Percentiles rank a stretch among this genome's conserved stretches.
Evolutionary conservation across 768 basidiomycete genomes (phyloP).

Genomic region (Leccinum arenicola): DNA sequence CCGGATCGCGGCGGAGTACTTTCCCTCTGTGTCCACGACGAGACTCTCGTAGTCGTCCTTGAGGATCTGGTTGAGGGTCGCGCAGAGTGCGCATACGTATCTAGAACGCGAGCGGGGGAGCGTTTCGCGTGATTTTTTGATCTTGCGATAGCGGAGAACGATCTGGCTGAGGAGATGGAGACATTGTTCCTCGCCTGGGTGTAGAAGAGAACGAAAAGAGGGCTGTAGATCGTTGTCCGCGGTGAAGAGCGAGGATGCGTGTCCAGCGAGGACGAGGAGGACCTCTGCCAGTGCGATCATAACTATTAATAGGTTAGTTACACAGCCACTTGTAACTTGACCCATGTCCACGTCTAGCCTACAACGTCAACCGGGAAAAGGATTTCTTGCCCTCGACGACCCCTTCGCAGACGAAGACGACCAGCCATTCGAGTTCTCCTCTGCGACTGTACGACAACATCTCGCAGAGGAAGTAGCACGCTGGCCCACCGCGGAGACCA

Average conservation of each 20-base stretch:
- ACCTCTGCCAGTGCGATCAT: slow-evolving; percentile 92
- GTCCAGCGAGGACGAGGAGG: slow-evolving; percentile 82
- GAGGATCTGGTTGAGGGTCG: slow-evolving; percentile 69
- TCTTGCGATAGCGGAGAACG: slow-evolving; percentile 70
- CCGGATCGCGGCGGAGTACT: slow-evolving; percentile 70
- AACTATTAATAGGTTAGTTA: background rate
- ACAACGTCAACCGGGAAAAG: slow-evolving; percentile 21
- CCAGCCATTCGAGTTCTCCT: slow-evolving; percentile 50
- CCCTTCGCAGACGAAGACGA: slow-evolving; percentile 63
- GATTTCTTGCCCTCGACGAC: slow-evolving; percentile 53
- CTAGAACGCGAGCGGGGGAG: slow-evolving; percentile 62
- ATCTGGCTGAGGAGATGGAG: slow-evolving; percentile 77
- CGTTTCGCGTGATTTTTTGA: slow-evolving; percentile 53
- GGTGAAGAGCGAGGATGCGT: slow-evolving; percentile 81
- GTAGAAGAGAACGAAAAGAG: slow-evolving; percentile 67
- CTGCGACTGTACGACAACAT: slow-evolving; percentile 60
- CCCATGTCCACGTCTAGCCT: slow-evolving; percentile 16
- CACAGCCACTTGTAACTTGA: too few relatives aligned
- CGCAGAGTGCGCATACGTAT: slow-evolving; percentile 77
- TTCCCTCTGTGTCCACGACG: slow-evolving; percentile 78
- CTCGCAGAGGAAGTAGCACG: slow-evolving; percentile 48
- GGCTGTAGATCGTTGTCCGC: slow-evolving; percentile 56
- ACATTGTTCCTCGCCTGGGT: slow-evolving; percentile 86
- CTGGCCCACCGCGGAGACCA: slow-evolving; percentile 32
- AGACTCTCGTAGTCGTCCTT: slow-evolving; percentile 78